Base-by-base conservation (phyloP, 2,329 filamentous ascomycete genomes). In the Fusarium sp. region DNA sequence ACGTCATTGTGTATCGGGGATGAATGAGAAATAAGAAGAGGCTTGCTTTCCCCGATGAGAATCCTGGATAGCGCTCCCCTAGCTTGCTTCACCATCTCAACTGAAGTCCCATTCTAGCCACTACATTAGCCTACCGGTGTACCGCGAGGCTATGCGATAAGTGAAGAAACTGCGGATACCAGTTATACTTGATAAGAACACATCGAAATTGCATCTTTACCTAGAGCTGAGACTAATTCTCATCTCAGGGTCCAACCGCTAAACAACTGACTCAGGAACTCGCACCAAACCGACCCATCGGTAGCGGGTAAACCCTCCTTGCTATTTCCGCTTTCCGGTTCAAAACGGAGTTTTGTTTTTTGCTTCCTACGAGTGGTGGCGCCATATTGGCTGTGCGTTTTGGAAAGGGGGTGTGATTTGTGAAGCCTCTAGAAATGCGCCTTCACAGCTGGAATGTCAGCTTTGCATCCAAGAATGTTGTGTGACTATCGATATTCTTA, bases 331-430 rank as follows among this genome's bases (percentile, higher is more conserved):
- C 43, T 24, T 29, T n/a, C 42, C 54, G 47, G 29, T 66, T 58
- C 29, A 62, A 64, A 66, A 20, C 44, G 49, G 55, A 61, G 15
- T 49, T 55, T 66, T 62, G 12, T 5, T n/a, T 24, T 30, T n/a
- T 53, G 18, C 22, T 42, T 16, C 30, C 25, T 16, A 22, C 22
- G 3, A 25, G 8, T 15, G 5, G 24, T 25, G 29, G 32, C 62
- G 62, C 63, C 63, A 66, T 57, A 53, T 43, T 52, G 32, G 32
- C 40, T 46, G 27, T 62, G 24, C 38, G 52, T 40, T 8, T 29
- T 20, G 18, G n/a, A 29, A 50, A 38, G 47, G 55, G 62, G 44
- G 60, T 43, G 60, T 65, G 34, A 47, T 22, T 24, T 42, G 27
- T 25, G 50, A 56, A 57, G 53, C 44, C 10, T 29, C 27, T 22